Evolutionary conservation across 2,329 filamentous ascomycete genomes (phyloP).

Genomic region (Dryadomyces sulphureus): DNA sequence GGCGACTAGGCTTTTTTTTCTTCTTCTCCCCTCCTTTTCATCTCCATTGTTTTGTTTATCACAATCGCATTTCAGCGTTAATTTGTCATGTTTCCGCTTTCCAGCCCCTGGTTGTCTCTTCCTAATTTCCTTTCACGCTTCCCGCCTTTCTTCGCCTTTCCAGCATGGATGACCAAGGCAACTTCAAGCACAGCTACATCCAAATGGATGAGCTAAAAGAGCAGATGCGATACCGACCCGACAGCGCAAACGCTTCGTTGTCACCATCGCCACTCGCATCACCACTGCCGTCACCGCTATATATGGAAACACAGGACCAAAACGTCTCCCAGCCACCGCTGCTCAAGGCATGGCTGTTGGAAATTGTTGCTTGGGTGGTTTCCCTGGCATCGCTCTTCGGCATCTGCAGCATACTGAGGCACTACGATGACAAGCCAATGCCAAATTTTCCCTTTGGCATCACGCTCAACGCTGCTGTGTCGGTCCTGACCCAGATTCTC

Average conservation of each 20-base stretch:
- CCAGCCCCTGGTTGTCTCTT: too few species aligned
- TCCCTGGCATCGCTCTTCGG: neutral
- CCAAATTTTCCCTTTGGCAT: neutral
- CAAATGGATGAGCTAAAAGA: neutral
- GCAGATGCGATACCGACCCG: neutral
- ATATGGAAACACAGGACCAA: neutral
- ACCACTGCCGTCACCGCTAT: neutral
- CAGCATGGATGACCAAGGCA: neutral
- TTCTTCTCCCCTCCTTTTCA: too few species aligned
- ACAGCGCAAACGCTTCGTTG: neutral
- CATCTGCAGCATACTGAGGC: neutral
- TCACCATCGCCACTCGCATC: neutral
- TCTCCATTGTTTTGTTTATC: too few species aligned
- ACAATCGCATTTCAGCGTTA: too few species aligned
- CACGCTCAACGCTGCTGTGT: conserved; percentile 4
- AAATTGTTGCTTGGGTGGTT: neutral
- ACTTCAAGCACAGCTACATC: neutral
- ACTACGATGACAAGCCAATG: conserved; percentile 2
- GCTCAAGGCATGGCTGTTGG: neutral
- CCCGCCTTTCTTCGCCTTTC: too few species aligned
- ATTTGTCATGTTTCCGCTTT: too few species aligned
- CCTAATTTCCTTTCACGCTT: too few species aligned
- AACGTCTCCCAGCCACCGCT: neutral
- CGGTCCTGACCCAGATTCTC: conserved; percentile 2
- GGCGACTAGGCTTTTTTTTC: too few species aligned